These are phyloP conservation scores for Tephrocybe rancida DNA, from an alignment of 768 basidiomycete species.

Conservation along the genomic window DNA sequence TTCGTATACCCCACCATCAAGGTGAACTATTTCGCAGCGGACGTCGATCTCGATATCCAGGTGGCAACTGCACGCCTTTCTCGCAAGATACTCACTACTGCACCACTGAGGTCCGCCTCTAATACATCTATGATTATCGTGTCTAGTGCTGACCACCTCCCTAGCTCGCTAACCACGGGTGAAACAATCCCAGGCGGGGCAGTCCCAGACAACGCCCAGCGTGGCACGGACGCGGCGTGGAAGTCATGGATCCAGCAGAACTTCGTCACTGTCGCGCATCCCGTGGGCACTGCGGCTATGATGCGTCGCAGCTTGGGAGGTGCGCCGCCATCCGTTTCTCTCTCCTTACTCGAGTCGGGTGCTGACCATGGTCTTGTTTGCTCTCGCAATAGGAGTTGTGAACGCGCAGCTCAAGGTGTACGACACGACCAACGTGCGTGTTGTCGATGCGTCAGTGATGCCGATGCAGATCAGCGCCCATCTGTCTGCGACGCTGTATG, in stretches of 20 bases:
- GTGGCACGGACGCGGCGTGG: slow-evolving; percentile 50
- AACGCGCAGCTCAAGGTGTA: slow-evolving; percentile 47
- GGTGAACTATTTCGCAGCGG: slow-evolving; percentile 53
- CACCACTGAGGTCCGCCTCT: slow-evolving; percentile 41
- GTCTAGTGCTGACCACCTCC: slow-evolving; percentile 12
- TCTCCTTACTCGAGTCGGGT: background rate
- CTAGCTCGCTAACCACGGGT: background rate
- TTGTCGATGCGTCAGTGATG: slow-evolving; percentile 52
- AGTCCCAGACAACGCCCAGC: slow-evolving; percentile 43
- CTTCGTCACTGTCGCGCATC: slow-evolving; percentile 49
- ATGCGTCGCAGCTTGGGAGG: slow-evolving; percentile 40
- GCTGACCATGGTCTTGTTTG: slow-evolving; percentile 11
- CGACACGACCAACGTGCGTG: slow-evolving; percentile 50
- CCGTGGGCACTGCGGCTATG: slow-evolving; percentile 50
- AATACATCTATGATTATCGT: no score
- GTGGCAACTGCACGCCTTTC: slow-evolving; percentile 48
- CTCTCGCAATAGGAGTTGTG: slow-evolving; percentile 56
- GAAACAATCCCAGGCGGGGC: slow-evolving; percentile 44
- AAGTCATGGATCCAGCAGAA: slow-evolving; percentile 43
- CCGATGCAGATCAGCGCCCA: slow-evolving; percentile 52
- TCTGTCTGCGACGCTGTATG: slow-evolving; percentile 49
- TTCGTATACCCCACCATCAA: slow-evolving; percentile 48
- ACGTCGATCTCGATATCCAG: slow-evolving; percentile 52
- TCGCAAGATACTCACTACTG: slow-evolving; percentile 39
- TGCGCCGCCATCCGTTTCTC: slow-evolving; percentile 12